phyloP scores from a whole-genome alignment of 2,329 filamentous ascomycete species.

The Neoscytalidium dimidiatum region DNA sequence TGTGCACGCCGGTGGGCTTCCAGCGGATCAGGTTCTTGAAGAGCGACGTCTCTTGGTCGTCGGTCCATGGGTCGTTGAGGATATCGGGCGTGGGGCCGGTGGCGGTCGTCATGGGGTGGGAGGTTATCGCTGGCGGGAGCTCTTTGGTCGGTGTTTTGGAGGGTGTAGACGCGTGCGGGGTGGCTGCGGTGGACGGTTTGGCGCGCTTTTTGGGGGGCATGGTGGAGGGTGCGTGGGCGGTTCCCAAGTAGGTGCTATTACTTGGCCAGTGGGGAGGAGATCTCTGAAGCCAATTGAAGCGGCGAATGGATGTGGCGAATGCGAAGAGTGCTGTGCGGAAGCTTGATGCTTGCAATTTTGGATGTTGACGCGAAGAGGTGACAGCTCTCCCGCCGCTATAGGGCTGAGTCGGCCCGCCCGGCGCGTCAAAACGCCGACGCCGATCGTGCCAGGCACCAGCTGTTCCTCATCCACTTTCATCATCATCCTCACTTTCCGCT shows the following conservation, averaged over 20 bases:
- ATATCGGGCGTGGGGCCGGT: constrained; percentile 37
- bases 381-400: not conserved
- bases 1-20: constrained; percentile 97
- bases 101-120: constrained; percentile 47
- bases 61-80: constrained; percentile 80
- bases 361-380: not conserved
- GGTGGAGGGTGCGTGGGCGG: constrained; percentile 20
- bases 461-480: not conserved
- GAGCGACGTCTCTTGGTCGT: constrained; percentile 89
- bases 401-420: not conserved
- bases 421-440: not conserved
- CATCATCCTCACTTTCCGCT: not conserved
- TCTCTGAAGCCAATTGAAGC: not conserved
- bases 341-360: not conserved
- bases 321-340: not conserved
- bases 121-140: constrained; percentile 38
- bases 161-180: constrained; percentile 41
- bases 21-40: constrained; percentile 91
- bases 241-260: not conserved
- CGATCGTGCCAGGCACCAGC: not conserved
- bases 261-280: too few species aligned
- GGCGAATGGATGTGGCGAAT: not conserved
- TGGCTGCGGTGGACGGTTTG: constrained; percentile 53
- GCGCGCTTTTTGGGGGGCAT: constrained; percentile 75
- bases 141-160: constrained; percentile 39